Evolutionary conservation across 768 basidiomycete genomes (phyloP), one percentile per base, ranked within the genome.

Genomic region (Serendipita sp.): DNA sequence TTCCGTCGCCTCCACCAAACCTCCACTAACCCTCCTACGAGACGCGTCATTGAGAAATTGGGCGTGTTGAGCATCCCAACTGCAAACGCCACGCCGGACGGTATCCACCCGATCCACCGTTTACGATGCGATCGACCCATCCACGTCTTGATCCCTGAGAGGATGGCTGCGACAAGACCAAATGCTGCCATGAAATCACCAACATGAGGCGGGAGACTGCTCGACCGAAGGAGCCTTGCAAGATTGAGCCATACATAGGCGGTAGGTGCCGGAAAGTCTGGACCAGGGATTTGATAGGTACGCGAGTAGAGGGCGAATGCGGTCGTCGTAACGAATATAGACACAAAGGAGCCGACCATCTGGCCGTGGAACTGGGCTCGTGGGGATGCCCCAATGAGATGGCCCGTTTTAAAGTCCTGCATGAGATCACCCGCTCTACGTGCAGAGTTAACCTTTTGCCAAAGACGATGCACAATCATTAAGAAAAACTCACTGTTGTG

Each of bases 391-490:
- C 79, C 81, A 62, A 90, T 81, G 20, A 98, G 76, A 72, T 96
- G 90, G 0, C 95, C 95, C 2, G 95, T 96, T 75, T 98, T 98
- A 64, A 98, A 76, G 73, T 98, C 95, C 75, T 98, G 95, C 95
- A 98, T 97, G 7, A 97, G 81, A 70, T 98, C 95, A 16, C 93
- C 95, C 3, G 94, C 92, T 71, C 90, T 93, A 66, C 34, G 13
- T 38, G 13, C 13, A 3, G 3, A 50, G 26, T 4, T 16, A 16
- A 38, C 4, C 4, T 4, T 38, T 4, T 38, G 13, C 34, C 34
- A 38, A 38, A 44, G 9, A 31, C 24, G 13, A 43, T 41, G 58
- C 60, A 26, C 5, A 1, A 48, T 20, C 31, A 38, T 17, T 61
- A 42, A 34, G 7, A 61, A 17, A 38, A 64, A 70, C 83, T 65